A percentile compares a stretch with the other conserved stretches of the same genome.
phyloP scores from a whole-genome alignment of 2,329 filamentous ascomycete genomes.

The Fusarium domesticum region DNA sequence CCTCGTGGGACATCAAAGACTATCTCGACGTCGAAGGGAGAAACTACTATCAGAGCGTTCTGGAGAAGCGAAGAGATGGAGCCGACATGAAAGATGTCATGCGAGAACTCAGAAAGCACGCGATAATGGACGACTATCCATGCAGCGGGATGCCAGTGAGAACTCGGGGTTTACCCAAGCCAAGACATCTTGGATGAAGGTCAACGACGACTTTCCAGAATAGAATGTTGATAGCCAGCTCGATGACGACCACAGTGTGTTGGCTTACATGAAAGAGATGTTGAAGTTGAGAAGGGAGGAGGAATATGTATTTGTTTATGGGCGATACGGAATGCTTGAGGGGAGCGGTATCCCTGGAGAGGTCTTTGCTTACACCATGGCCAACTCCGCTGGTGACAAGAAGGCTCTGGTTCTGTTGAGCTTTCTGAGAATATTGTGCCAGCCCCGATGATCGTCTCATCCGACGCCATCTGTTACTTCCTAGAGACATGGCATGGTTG shows the following conservation, averaged over 20 bases:
- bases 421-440: conserved; percentile 1
- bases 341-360: conserved; percentile 15
- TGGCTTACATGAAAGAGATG: conserved; percentile 18
- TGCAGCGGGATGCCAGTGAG: conserved; percentile 49
- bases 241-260: conserved; percentile 10
- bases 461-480: no score
- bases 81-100: conserved; percentile 36
- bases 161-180: conserved; percentile 43
- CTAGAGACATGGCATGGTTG: no score
- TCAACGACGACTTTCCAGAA: conserved; percentile 22
- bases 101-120: conserved; percentile 40
- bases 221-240: conserved; percentile 22
- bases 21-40: conserved; percentile 44
- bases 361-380: conserved; percentile 24
- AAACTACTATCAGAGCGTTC: conserved; percentile 37
- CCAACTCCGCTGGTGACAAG: conserved; percentile 8
- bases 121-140: conserved; percentile 26
- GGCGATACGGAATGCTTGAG: conserved; percentile 2
- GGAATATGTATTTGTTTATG: conserved; percentile 25
- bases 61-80: conserved; percentile 11
- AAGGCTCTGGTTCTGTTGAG: conserved; percentile 23
- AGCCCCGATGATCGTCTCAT: no score
- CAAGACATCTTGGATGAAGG: conserved; percentile 29
- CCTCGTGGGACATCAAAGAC: conserved; percentile 41
- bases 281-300: conserved; percentile 14